Percentiles rank a stretch among this genome's conserved stretches.
Evolutionary conservation across 768 basidiomycete genomes (phyloP).

Genomic region (Amanita jacksonii): DNA sequence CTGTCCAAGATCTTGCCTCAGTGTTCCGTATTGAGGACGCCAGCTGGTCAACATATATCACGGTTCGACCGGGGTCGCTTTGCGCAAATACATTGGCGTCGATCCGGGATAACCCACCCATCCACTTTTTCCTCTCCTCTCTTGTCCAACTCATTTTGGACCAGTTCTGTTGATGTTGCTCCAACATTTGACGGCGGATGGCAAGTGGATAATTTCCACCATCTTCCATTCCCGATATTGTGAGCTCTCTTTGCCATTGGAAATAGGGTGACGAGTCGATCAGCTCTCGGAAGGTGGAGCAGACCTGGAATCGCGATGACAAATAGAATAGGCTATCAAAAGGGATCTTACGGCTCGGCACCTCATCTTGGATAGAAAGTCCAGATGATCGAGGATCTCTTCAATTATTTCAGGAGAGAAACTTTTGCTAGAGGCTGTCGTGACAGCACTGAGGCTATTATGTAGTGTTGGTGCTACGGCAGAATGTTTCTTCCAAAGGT

Average conservation of each 20-base stretch:
- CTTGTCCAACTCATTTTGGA: constrained; percentile 26
- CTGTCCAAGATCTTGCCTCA: constrained; percentile 33
- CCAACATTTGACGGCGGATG: constrained; percentile 8
- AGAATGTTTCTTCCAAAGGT: too few species aligned
- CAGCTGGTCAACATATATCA: constrained; percentile 35
- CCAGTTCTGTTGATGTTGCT: constrained; percentile 11
- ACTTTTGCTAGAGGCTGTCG: too few species aligned
- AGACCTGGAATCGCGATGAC: constrained; percentile 1
- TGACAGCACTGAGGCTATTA: too few species aligned
- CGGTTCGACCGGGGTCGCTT: constrained; percentile 14
- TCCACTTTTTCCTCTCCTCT: constrained; percentile 27
- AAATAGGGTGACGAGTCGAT: constrained; percentile 6
- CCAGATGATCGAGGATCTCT: too few species aligned
- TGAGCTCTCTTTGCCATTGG: constrained; percentile 12
- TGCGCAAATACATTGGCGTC: constrained; percentile 46
- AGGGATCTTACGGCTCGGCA: too few species aligned
- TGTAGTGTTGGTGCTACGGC: too few species aligned
- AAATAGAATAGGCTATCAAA: too few species aligned
- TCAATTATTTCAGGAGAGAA: too few species aligned
- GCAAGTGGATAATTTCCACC: constrained; percentile 25
- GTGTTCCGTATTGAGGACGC: constrained; percentile 41
- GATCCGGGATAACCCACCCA: constrained; percentile 41
- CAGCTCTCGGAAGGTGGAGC: not conserved
- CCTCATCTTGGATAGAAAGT: too few species aligned
- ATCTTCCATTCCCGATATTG: constrained; percentile 4